These are phyloP conservation scores for Climacium dendroides DNA, from an alignment of 225 moss, liverwort and hornwort genomes.

Conservation along the genomic window DNA sequence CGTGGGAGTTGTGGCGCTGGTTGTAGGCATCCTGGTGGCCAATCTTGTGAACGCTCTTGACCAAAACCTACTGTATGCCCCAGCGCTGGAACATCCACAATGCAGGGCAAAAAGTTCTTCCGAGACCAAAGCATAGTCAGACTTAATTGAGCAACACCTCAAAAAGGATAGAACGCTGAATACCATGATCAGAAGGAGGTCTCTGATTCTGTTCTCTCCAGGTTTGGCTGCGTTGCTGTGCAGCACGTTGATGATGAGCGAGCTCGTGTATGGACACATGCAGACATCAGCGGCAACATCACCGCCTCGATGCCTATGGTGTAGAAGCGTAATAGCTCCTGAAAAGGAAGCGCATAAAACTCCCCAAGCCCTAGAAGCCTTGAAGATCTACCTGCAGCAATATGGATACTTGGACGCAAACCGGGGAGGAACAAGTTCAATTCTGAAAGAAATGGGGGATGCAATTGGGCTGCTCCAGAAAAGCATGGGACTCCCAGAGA, in stretches of 20 bases:
- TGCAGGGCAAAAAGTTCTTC: neutral
- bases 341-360: neutral
- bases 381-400: constrained; percentile 23
- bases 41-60: constrained; percentile 9
- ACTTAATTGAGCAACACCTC: neutral
- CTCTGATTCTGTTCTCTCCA: neutral
- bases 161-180: neutral
- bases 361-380: constrained; percentile 21
- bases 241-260: neutral
- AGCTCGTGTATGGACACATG: constrained; percentile 3
- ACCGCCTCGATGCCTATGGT: neutral
- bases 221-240: neutral
- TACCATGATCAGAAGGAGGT: neutral
- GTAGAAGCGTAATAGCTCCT: neutral
- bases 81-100: neutral
- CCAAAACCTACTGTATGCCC: constrained; percentile 6
- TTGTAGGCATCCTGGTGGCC: constrained; percentile 3
- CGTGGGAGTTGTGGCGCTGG: neutral
- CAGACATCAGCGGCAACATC: neutral
- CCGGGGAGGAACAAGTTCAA: neutral
- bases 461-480: constrained; percentile 32
- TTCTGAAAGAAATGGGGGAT: constrained; percentile 21
- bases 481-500: constrained; percentile 25
- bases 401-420: constrained; percentile 31
- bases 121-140: neutral